Conservation (phyloP, 2,329 filamentous ascomycete species). For the Arthrobotrys megalospora region DNA sequence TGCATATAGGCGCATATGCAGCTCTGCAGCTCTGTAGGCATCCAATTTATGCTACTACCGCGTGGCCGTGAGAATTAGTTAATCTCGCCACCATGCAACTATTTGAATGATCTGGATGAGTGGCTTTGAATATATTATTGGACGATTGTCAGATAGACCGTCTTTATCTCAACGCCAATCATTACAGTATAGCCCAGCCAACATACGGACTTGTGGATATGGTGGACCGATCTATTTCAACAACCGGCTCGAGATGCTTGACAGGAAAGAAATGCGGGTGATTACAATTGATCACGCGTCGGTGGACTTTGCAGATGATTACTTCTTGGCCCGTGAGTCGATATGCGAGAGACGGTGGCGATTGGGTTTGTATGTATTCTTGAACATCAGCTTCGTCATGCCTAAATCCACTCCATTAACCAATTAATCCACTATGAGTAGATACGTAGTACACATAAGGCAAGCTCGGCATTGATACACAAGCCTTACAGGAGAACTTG, state of each 20-base stretch:
- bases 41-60: slow-evolving; percentile 5
- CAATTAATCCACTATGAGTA: neutral
- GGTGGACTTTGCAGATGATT: neutral
- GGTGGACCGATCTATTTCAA: neutral
- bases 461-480: neutral
- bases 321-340: neutral
- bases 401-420: neutral
- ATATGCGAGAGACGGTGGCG: neutral
- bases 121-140: slow-evolving; percentile 29
- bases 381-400: neutral
- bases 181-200: neutral
- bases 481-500: slow-evolving; percentile 45
- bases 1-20: slow-evolving; percentile 23
- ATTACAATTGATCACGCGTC: slow-evolving; percentile 10
- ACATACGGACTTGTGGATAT: neutral
- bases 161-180: neutral
- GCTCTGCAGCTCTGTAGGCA: neutral
- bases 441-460: neutral
- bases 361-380: neutral
- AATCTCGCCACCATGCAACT: slow-evolving; percentile 9
- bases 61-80: slow-evolving; percentile 15
- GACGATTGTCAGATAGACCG: slow-evolving; percentile 7
- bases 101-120: neutral
- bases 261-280: neutral
- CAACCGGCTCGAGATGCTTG: neutral